Evolutionary conservation across 768 basidiomycete species (phyloP).

Genomic region (Boletus vermiculosoides): DNA sequence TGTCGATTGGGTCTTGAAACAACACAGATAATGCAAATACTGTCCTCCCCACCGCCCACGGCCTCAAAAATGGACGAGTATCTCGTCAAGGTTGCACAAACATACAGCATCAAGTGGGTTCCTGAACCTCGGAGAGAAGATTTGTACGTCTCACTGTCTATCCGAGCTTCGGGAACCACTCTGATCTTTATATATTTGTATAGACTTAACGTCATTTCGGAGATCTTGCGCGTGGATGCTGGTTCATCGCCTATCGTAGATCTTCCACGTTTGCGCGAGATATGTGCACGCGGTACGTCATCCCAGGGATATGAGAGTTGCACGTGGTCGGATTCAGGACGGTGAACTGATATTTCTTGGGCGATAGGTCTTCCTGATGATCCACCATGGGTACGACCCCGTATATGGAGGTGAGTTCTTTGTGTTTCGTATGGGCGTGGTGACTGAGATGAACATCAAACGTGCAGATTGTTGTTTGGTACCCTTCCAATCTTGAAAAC

Average conservation of each 20-base stretch:
- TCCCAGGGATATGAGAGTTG: not conserved
- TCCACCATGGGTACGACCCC: slow-evolving; percentile 72
- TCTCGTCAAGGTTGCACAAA: slow-evolving; percentile 51
- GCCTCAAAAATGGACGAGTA: slow-evolving; percentile 55
- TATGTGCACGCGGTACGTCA: slow-evolving; percentile 61
- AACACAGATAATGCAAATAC: slow-evolving; percentile 48
- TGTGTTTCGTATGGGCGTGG: not conserved
- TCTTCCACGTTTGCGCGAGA: slow-evolving; percentile 48
- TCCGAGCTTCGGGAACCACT: not conserved
- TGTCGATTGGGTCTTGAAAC: not conserved
- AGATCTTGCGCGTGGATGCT: slow-evolving; percentile 49
- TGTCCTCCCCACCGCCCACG: slow-evolving; percentile 54
- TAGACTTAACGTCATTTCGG: slow-evolving; percentile 58
- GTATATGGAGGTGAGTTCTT: slow-evolving; percentile 68
- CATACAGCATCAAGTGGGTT: slow-evolving; percentile 56
- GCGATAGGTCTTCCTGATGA: slow-evolving; percentile 66
- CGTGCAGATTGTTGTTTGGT: slow-evolving; percentile 57
- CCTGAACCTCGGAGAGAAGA: slow-evolving; percentile 62
- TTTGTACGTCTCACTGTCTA: slow-evolving; percentile 43
- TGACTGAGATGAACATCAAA: slow-evolving; percentile 6
- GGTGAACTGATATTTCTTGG: slow-evolving; percentile 1
- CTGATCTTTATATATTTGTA: not conserved
- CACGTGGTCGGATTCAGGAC: not conserved
- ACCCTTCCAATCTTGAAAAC: slow-evolving; percentile 56
- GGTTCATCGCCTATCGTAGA: slow-evolving; percentile 51